Evolutionary conservation across 768 basidiomycete genomes (phyloP).

Genomic region (Kondoa malvinella): DNA sequence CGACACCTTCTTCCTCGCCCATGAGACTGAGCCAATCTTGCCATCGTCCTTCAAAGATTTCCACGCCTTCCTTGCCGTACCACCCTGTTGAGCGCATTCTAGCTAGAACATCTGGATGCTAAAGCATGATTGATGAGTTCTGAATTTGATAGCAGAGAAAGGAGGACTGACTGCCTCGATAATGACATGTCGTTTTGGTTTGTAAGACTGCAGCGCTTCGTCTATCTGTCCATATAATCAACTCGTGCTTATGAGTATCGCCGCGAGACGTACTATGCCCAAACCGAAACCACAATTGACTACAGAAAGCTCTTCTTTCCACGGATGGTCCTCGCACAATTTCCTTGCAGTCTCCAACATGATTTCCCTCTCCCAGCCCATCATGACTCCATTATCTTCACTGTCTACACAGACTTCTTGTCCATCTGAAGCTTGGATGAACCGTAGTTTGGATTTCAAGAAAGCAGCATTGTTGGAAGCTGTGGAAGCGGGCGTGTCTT

Average conservation of each 20-base stretch:
- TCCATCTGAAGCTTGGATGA: slow-evolving; percentile 51
- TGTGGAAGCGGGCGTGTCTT: slow-evolving; percentile 18
- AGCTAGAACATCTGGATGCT: slow-evolving; percentile 77
- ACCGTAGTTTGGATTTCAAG: slow-evolving; percentile 46
- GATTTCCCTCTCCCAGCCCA: slow-evolving; percentile 88
- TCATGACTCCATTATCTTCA: slow-evolving; percentile 93
- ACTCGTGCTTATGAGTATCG: not conserved
- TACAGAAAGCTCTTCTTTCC: slow-evolving; percentile 39
- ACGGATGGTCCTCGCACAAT: slow-evolving; percentile 40
- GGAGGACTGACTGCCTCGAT: too few species aligned
- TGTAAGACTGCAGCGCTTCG: slow-evolving; percentile 22
- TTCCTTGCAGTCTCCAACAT: slow-evolving; percentile 64
- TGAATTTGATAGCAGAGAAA: too few species aligned
- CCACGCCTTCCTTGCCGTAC: slow-evolving; percentile 58
- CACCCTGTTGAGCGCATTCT: slow-evolving; percentile 61
- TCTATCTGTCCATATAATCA: slow-evolving; percentile 15
- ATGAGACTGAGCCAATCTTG: slow-evolving; percentile 51
- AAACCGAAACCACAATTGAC: slow-evolving; percentile 89
- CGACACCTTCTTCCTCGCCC: slow-evolving; percentile 44
- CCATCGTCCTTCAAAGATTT: slow-evolving; percentile 79
- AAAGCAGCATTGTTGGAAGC: slow-evolving; percentile 37
- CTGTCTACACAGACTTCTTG: slow-evolving; percentile 65
- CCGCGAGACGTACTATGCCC: slow-evolving; percentile 41
- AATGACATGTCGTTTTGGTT: slow-evolving; percentile 48
- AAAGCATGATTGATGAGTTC: too few species aligned